These are phyloP conservation scores for Nasturtium officinale DNA, from an alignment of 345 rosid genomes.

Conservation along the genomic window DNA sequence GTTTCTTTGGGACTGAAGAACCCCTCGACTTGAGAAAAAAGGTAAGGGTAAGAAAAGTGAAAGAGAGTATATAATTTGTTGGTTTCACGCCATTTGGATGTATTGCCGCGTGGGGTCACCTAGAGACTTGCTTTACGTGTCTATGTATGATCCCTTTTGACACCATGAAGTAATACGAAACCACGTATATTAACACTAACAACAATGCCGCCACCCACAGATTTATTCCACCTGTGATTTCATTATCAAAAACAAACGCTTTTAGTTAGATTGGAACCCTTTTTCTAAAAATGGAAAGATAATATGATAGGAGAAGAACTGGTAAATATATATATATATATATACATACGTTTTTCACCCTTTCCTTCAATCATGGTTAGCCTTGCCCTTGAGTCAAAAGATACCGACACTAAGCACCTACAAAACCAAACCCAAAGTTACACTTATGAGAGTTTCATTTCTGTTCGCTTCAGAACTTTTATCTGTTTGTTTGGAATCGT, in stretches of 20 bases:
- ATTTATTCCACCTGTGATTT: conserved; percentile 37
- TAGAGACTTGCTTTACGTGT: neutral
- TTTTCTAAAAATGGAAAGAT: neutral
- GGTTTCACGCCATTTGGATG: conserved; percentile 13
- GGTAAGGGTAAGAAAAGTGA: too few species aligned
- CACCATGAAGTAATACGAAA: conserved; percentile 32
- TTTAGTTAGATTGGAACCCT: neutral
- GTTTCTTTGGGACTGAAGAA: conserved; percentile 10
- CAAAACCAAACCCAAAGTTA: conserved; percentile 26
- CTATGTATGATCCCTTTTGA: conserved; percentile 30
- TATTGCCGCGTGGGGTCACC: neutral
- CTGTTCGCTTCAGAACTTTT: neutral
- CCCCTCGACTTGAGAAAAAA: neutral
- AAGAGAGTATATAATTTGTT: neutral
- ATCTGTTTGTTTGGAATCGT: conserved; percentile 2
- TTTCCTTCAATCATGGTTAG: conserved; percentile 53
- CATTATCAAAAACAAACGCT: conserved; percentile 8
- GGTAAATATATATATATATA: too few species aligned
- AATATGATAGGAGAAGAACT: neutral
- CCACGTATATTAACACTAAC: conserved; percentile 29
- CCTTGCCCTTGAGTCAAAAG: conserved; percentile 91
- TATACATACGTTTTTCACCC: conserved; percentile 32
- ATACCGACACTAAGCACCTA: conserved; percentile 83
- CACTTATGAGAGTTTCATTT: conserved; percentile 3
- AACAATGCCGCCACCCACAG: conserved; percentile 16